Percentiles rank a stretch among this genome's conserved stretches.
Conservation (phyloP, 2,329 filamentous ascomycete genomes). For the Falciphora oryzae region DNA sequence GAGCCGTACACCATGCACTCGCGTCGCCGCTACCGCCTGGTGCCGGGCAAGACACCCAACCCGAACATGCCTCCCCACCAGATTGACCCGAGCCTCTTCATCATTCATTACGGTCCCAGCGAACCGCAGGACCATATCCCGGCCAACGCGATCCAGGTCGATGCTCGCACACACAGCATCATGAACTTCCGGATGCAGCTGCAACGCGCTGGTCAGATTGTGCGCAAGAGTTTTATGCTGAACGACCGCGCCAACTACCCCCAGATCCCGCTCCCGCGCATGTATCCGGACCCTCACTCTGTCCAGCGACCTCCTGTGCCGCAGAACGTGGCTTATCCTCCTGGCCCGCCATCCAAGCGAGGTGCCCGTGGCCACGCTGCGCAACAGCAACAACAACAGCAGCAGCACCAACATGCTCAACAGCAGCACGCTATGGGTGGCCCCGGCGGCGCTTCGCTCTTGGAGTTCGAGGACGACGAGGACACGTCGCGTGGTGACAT, state of each 20-base stretch:
- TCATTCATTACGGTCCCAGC: constrained; percentile 81
- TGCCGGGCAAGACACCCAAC: constrained; percentile 60
- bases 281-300: constrained; percentile 15
- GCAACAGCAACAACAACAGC: constrained; percentile 25
- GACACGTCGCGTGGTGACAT: constrained; percentile 82
- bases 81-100: constrained; percentile 78
- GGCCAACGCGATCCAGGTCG: constrained; percentile 58
- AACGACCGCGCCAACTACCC: constrained; percentile 89
- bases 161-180: constrained; percentile 53
- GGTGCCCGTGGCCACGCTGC: constrained; percentile 13
- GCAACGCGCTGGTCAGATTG: constrained; percentile 72
- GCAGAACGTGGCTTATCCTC: constrained; percentile 57
- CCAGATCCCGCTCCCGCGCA: constrained; percentile 54
- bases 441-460: constrained; percentile 9
- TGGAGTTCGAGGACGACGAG: constrained; percentile 73
- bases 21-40: constrained; percentile 79
- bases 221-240: constrained; percentile 91
- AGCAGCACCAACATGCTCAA: constrained; percentile 12
- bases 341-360: constrained; percentile 50
- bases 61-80: constrained; percentile 54
- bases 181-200: constrained; percentile 59
- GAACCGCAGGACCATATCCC: constrained; percentile 70
- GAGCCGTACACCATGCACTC: constrained; percentile 73
- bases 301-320: constrained; percentile 34
- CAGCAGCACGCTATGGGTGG: constrained; percentile 10